Evolutionary conservation across 2,329 filamentous ascomycete genomes (phyloP).

Genomic region (Anthostomella pinea): DNA sequence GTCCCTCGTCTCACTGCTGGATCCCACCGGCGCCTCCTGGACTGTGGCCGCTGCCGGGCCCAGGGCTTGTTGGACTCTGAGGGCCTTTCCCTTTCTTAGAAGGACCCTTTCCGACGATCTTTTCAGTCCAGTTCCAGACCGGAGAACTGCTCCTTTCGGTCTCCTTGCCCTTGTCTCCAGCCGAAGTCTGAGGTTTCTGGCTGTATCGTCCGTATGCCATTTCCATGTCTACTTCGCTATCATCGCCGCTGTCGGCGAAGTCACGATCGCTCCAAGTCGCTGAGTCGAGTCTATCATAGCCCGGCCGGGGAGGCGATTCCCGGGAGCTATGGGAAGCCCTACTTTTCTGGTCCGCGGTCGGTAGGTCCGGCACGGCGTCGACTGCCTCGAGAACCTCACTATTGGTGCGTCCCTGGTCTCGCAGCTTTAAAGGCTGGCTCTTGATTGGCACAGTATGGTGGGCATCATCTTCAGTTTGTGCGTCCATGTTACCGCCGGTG

Average conservation of each 20-base stretch:
- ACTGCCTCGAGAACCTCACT: conserved; percentile 38
- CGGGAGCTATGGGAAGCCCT: conserved; percentile 21
- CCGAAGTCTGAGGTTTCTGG: conserved; percentile 7
- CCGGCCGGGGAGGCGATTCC: conserved; percentile 25
- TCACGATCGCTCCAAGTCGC: conserved; percentile 65
- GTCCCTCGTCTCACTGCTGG: too few species aligned
- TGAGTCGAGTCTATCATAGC: conserved; percentile 46
- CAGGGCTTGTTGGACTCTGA: conserved; percentile 14
- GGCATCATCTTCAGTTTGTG: conserved; percentile 2
- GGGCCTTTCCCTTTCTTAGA: conserved; percentile 18
- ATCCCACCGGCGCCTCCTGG: too few species aligned
- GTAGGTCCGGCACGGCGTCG: conserved; percentile 47
- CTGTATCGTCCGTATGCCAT: conserved; percentile 25
- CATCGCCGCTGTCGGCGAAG: conserved; percentile 54
- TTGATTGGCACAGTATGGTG: background rate
- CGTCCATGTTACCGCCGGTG: background rate
- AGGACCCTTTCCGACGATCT: conserved; percentile 39
- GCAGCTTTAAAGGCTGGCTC: background rate
- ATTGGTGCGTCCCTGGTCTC: conserved; percentile 20
- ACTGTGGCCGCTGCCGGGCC: background rate
- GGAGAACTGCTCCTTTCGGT: conserved; percentile 19
- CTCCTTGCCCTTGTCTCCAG: conserved; percentile 13
- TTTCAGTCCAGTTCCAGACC: conserved; percentile 44
- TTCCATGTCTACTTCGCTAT: conserved; percentile 39
- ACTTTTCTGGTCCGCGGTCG: conserved; percentile 22